Percentiles rank a stretch among this genome's conserved stretches.
Conservation (phyloP, 805 yeast species). For the Kuraishia borneana region DNA sequence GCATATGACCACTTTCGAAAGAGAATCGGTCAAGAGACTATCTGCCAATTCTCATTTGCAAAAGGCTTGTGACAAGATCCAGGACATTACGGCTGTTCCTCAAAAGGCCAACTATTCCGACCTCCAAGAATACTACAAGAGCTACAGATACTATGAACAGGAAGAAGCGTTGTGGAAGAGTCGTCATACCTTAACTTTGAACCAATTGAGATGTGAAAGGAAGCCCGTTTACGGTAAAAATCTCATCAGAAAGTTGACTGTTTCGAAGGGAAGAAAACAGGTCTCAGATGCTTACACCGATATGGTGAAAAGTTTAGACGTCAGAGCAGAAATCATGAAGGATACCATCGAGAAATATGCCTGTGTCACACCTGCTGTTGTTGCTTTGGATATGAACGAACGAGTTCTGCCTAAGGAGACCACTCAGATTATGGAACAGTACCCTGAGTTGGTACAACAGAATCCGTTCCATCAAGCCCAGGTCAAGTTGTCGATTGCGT, state of each 20-base stretch:
- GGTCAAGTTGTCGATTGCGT: conserved; percentile 80
- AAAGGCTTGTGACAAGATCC: conserved; percentile 31
- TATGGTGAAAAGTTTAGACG: conserved; percentile 28
- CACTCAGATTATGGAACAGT: conserved; percentile 16
- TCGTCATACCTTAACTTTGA: conserved; percentile 49
- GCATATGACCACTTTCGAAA: conserved; percentile 30
- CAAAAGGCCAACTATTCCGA: conserved; percentile 21
- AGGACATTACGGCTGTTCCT: conserved; percentile 20
- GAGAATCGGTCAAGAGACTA: conserved; percentile 28
- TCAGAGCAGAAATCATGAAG: conserved; percentile 27
- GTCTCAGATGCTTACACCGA: conserved; percentile 17
- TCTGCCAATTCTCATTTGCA: conserved; percentile 36
- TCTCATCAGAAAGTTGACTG: conserved; percentile 29
- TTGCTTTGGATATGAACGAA: conserved; percentile 60
- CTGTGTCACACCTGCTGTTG: conserved; percentile 81
- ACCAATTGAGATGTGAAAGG: conserved; percentile 51
- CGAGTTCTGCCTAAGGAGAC: conserved; percentile 27
- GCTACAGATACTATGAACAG: conserved; percentile 40
- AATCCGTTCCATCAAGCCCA: conserved; percentile 74
- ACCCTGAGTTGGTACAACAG: conserved; percentile 11
- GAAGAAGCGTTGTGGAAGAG: conserved; percentile 38
- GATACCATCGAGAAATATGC: conserved; percentile 64
- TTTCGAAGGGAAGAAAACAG: conserved; percentile 6
- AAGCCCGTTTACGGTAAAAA: conserved; percentile 62
- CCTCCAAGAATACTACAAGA: conserved; percentile 49